These are phyloP conservation scores for Phialocephala subalpina DNA, from an alignment of 2,329 filamentous ascomycete species.

Conservation along the genomic window DNA sequence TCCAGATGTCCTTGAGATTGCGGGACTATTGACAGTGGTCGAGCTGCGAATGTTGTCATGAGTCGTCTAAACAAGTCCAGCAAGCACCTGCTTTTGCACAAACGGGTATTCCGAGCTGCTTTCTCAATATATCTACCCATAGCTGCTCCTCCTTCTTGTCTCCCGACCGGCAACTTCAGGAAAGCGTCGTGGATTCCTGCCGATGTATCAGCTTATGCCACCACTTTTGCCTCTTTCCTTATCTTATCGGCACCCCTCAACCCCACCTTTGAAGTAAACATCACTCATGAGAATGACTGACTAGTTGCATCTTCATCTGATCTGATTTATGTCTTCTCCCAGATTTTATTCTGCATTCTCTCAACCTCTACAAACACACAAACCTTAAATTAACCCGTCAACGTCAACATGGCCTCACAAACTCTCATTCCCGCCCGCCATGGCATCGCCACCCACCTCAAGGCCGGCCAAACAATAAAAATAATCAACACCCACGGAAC, in stretches of 20 bases:
- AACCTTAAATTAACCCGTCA: background rate
- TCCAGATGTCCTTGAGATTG: too few species aligned
- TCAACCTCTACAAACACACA: background rate
- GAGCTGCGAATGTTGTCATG: too few species aligned
- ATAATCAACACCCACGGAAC: constrained; percentile 35
- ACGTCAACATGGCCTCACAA: constrained; percentile 14
- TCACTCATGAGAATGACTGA: background rate
- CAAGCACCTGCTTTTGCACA: too few species aligned
- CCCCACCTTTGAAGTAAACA: background rate
- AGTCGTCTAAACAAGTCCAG: too few species aligned
- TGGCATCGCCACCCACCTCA: constrained; percentile 30
- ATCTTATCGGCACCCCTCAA: background rate
- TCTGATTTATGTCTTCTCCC: background rate
- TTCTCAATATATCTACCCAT: too few species aligned
- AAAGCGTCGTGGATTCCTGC: too few species aligned
- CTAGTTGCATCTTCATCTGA: background rate
- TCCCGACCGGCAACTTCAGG: too few species aligned
- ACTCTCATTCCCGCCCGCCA: constrained; percentile 33
- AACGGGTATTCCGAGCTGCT: too few species aligned
- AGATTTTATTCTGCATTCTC: background rate
- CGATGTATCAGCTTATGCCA: background rate
- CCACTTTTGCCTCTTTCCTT: constrained; percentile 6
- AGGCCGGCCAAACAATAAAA: constrained; percentile 34
- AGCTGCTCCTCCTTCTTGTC: too few species aligned
- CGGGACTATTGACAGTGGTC: too few species aligned